Evolutionary conservation across 768 basidiomycete species (phyloP).

Genomic region (Rhodotorula diobovata): DNA sequence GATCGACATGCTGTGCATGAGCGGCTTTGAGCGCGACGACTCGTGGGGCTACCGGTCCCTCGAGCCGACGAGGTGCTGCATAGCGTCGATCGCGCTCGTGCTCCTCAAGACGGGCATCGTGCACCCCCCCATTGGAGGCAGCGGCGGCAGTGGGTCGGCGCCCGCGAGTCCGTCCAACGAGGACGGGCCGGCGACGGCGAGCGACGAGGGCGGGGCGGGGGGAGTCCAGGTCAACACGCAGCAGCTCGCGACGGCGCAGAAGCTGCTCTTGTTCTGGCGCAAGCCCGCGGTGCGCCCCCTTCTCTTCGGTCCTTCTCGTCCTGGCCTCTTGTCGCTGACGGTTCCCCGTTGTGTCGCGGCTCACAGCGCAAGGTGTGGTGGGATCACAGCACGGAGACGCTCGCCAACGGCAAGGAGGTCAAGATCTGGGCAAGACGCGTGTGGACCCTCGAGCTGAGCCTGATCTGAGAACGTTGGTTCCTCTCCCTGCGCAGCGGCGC

Average conservation of each 20-base stretch:
- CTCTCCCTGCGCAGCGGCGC: background rate
- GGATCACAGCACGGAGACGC: slow-evolving; percentile 84
- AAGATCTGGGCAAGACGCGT: slow-evolving; percentile 97
- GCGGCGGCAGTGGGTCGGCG: background rate
- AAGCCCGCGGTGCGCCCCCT: slow-evolving; percentile 84
- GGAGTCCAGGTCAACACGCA: slow-evolving; percentile 77
- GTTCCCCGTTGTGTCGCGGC: background rate
- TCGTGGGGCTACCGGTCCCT: slow-evolving; percentile 95
- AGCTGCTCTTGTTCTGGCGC: slow-evolving; percentile 93
- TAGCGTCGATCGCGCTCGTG: slow-evolving; percentile 95
- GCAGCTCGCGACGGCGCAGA: slow-evolving; percentile 97
- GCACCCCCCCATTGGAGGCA: slow-evolving; percentile 55
- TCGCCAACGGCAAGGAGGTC: slow-evolving; percentile 54
- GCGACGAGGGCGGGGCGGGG: slow-evolving; percentile 27
- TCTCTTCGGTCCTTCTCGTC: no score
- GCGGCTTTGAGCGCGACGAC: slow-evolving; percentile 96
- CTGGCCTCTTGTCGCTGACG: background rate
- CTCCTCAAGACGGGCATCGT: slow-evolving; percentile 93
- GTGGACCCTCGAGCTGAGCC: slow-evolving; percentile 93
- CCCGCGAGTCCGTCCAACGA: background rate
- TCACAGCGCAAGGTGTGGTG: slow-evolving; percentile 96
- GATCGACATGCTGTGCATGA: slow-evolving; percentile 99
- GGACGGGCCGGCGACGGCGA: background rate
- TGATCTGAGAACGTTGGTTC: slow-evolving; percentile 54
- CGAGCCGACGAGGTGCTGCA: slow-evolving; percentile 93